Evolutionary conservation across 768 basidiomycete species (phyloP), one percentile per base, ranked within the genome.

Genomic region (Candolleomyces aberdarensis): DNA sequence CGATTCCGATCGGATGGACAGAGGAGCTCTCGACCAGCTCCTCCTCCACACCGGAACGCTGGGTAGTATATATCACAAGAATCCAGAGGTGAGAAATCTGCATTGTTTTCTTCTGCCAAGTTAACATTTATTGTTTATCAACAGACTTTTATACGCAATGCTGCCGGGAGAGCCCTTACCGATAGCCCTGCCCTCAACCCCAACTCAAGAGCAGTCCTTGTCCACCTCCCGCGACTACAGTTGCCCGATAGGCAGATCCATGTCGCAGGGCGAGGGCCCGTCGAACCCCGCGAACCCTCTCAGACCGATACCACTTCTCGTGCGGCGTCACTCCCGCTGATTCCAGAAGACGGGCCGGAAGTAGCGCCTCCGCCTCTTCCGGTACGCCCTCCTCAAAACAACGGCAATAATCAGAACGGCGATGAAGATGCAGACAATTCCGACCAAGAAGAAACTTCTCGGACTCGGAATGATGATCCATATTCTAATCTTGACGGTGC

Each of bases 41-140:
- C 75, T 99, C 47, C 75, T 99, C 36, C 95, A 98, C 72, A 95
- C 96, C 0, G 96, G 93, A 5, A 95, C 93, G 13, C 76, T 98
- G 31, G 91, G 94, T 29, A 96, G 94, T 62, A 96, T 99, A 61
- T 99, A 98, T 74, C 96, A 98, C 79, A 97, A 98, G 77, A 95
- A 95, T 67, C 96, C 96, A 15, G 92, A 96, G 83, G 92, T 91
- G 46, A 48, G 9, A 9, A 32, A 62, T 15, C 15, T 48, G 49
- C 57, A 20, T 56, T 10, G 50, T 22, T 48, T 22, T 47, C 17
- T 43, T 43, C 3, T 53, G 40, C 7, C 22, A 58, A 50, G 43
- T 64, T 47, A 43, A 62, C 56, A 46, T 44, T 62, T 14, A 22
- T 36, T 36, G 36, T 3, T 36, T 36, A 3, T 36, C 36, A 44